phyloP scores from a whole-genome alignment of 2,329 filamentous ascomycete genomes.

The Thielaviopsis ethacetica region DNA sequence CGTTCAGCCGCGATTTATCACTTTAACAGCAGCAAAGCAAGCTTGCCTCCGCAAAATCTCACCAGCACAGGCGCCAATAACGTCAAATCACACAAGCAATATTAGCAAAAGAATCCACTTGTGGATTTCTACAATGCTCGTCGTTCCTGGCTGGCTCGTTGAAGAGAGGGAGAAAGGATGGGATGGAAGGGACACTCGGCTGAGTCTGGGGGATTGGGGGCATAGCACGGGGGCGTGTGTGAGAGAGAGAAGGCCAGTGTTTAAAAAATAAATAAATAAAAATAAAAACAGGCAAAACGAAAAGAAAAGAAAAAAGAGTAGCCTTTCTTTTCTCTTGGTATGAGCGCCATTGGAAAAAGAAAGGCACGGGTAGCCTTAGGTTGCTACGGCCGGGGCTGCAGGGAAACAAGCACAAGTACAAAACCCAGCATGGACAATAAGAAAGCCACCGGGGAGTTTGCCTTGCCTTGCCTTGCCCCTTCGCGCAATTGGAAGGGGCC shows the following conservation, averaged over 20 bases:
- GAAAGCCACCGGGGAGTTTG: background rate
- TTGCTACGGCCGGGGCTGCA: too few species aligned
- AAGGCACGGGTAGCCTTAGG: too few species aligned
- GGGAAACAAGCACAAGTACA: background rate
- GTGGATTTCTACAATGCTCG: background rate
- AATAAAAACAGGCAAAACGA: background rate
- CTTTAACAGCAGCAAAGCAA: background rate
- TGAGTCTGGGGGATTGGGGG: background rate
- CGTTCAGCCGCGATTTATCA: background rate
- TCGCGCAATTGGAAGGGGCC: too few species aligned
- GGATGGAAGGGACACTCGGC: background rate
- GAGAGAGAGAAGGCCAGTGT: background rate
- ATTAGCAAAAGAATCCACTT: too few species aligned
- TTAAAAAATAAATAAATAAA: background rate
- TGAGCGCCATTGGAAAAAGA: background rate
- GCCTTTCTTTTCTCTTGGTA: background rate
- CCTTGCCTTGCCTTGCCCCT: too few species aligned
- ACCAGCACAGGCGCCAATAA: background rate
- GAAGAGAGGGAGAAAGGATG: background rate
- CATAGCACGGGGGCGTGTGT: background rate
- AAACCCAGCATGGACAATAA: background rate
- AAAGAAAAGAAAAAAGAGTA: background rate
- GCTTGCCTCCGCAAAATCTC: background rate
- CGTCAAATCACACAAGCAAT: too few species aligned
- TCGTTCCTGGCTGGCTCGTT: background rate